These are phyloP conservation scores for Amphicarpaea edgeworthii DNA, from an alignment of 306 rosid genomes.

Conservation along the genomic window DNA sequence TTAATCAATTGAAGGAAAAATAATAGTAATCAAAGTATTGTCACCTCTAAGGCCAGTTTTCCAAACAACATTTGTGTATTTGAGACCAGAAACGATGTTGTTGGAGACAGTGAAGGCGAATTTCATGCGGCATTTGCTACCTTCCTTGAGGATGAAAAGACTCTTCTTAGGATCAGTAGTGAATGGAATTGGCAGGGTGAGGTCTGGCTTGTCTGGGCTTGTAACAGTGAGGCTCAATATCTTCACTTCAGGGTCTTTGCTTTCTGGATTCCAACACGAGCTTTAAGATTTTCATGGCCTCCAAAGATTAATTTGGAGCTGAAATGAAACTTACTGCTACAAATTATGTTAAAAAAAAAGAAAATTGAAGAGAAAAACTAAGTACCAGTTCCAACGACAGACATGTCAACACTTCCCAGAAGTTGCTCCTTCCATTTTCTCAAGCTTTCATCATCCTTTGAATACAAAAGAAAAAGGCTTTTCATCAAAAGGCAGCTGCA, in stretches of 20 bases:
- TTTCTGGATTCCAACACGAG: conserved; percentile 69
- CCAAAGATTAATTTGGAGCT: no score
- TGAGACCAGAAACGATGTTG: conserved; percentile 89
- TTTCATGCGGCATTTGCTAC: conserved; percentile 60
- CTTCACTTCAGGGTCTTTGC: conserved; percentile 79
- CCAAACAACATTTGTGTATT: conserved; percentile 74
- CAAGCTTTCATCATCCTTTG: conserved; percentile 85
- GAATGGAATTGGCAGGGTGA: conserved; percentile 68
- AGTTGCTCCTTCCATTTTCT: conserved; percentile 94
- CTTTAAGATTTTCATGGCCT: no score
- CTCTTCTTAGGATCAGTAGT: conserved; percentile 57
- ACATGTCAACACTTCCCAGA: conserved; percentile 82
- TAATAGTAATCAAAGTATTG: conserved; percentile 7
- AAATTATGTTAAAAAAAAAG: no score
- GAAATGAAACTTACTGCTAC: no score
- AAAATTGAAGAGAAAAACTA: conserved; percentile 28
- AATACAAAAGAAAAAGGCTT: conserved; percentile 15
- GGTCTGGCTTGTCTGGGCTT: conserved; percentile 61
- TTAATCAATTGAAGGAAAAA: neutral
- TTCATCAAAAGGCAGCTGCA: conserved; percentile 28
- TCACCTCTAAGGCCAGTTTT: conserved; percentile 81
- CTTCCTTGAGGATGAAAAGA: conserved; percentile 79
- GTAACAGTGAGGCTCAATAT: conserved; percentile 63
- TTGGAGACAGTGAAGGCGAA: conserved; percentile 70
- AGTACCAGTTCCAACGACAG: conserved; percentile 70